Evolutionary conservation across 306 rosid genomes (phyloP).

Genomic region (Pterocarpus santalinus): DNA sequence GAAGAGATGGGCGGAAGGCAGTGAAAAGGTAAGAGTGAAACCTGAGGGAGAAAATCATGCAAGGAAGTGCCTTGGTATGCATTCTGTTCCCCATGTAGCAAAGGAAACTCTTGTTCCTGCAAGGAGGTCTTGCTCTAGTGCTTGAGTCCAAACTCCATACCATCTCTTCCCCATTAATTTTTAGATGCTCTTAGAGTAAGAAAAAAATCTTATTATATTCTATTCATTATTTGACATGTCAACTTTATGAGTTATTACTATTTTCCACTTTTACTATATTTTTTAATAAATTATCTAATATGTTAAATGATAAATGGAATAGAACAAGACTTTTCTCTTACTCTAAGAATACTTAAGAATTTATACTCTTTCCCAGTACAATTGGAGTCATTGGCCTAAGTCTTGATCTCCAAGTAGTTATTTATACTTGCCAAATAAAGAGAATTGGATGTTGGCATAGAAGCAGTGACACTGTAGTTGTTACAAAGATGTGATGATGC

Average conservation of each 20-base stretch:
- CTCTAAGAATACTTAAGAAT: too few relatives aligned
- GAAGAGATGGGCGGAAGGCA: slow-evolving; percentile 67
- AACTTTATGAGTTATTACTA: too few relatives aligned
- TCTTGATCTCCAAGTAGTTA: slow-evolving; percentile 1
- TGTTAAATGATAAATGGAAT: too few relatives aligned
- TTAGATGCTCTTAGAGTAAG: too few relatives aligned
- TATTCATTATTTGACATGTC: too few relatives aligned
- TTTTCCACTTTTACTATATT: too few relatives aligned
- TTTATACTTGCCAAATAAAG: slow-evolving; percentile 27
- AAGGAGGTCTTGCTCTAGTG: slow-evolving; percentile 63
- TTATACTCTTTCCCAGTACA: neutral
- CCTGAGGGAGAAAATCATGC: slow-evolving; percentile 52
- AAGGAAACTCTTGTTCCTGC: slow-evolving; percentile 47
- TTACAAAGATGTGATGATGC: slow-evolving; percentile 19
- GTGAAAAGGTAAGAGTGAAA: slow-evolving; percentile 62
- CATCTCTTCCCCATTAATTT: too few relatives aligned
- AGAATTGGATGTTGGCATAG: slow-evolving; percentile 17
- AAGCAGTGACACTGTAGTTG: slow-evolving; percentile 3
- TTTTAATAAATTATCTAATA: too few relatives aligned
- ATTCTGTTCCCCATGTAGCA: slow-evolving; percentile 45
- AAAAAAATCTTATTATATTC: too few relatives aligned
- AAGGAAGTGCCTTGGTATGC: slow-evolving; percentile 45
- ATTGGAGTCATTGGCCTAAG: slow-evolving; percentile 4
- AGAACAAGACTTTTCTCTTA: too few relatives aligned
- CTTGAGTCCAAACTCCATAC: slow-evolving; percentile 30